A percentile compares a stretch with the other conserved stretches of the same genome.
These are phyloP conservation scores for Populus trichocarpa DNA, from an alignment of 441 rosid species.

Conservation along the genomic window DNA sequence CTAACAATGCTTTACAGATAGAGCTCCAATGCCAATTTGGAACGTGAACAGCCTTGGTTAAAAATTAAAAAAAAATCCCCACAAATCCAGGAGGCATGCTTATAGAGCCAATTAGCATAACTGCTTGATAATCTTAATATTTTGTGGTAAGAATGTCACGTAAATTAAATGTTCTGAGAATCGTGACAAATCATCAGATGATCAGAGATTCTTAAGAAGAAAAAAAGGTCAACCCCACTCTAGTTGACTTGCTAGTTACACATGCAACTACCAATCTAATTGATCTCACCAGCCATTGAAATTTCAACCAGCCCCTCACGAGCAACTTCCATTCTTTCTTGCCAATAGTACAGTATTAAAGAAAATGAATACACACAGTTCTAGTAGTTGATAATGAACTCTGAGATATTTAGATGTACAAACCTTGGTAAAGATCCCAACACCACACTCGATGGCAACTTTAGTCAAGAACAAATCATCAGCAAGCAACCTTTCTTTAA, in stretches of 20 bases:
- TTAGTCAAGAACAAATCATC: conserved; percentile 40
- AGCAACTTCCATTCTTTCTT: not conserved
- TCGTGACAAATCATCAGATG: not conserved
- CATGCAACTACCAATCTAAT: not conserved
- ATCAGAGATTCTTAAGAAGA: no score
- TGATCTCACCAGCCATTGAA: not conserved
- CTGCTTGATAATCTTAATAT: no score
- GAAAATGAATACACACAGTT: not conserved
- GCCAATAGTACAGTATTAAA: not conserved
- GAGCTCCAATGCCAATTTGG: not conserved
- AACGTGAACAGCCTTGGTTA: not conserved
- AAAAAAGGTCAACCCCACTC: not conserved
- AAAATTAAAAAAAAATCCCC: no score
- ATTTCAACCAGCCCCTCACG: not conserved
- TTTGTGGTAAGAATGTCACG: not conserved
- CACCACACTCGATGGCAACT: conserved; percentile 89
- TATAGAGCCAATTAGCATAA: no score
- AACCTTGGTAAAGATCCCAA: conserved; percentile 94
- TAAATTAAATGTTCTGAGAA: not conserved
- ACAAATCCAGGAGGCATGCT: not conserved
- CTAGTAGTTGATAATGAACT: not conserved
- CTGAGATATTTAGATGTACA: not conserved
- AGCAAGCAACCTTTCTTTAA: conserved; percentile 82
- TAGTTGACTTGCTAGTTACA: not conserved
- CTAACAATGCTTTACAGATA: not conserved